Percentiles rank a stretch among this genome's conserved stretches.
phyloP scores from a whole-genome alignment of 2,329 filamentous ascomycete species.

The Pseudogymnoascus sp. region DNA sequence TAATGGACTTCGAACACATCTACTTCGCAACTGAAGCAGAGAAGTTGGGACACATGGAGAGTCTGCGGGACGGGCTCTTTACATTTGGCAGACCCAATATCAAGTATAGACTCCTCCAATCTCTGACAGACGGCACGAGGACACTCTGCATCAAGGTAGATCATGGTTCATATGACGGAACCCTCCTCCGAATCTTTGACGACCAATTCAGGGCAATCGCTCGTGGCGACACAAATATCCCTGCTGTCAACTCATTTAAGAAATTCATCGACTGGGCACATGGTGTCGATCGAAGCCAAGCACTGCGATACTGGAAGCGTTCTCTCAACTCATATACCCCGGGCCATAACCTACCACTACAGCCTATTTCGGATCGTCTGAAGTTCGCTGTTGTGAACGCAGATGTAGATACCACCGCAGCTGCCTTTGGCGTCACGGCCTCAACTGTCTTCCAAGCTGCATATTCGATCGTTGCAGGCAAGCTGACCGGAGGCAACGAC shows the following conservation, averaged over 20 bases:
- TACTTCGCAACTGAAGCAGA: slow-evolving; percentile 18
- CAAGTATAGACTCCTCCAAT: slow-evolving; percentile 26
- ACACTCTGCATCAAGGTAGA: slow-evolving; percentile 29
- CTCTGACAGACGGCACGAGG: slow-evolving; percentile 17
- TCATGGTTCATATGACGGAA: slow-evolving; percentile 31
- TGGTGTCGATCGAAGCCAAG: slow-evolving; percentile 13
- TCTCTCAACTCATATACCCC: slow-evolving; percentile 7
- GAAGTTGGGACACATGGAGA: slow-evolving; percentile 18
- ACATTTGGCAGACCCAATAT: slow-evolving; percentile 28
- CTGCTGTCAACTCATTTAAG: slow-evolving; percentile 19
- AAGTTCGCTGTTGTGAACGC: slow-evolving; percentile 12
- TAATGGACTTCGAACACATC: slow-evolving; percentile 12
- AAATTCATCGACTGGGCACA: slow-evolving; percentile 22
- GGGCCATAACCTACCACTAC: neutral
- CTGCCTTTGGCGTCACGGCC: slow-evolving; percentile 23
- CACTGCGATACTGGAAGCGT: slow-evolving; percentile 20
- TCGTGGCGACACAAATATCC: slow-evolving; percentile 12
- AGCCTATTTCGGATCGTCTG: neutral
- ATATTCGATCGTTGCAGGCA: slow-evolving; percentile 25
- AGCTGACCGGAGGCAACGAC: slow-evolving; percentile 16
- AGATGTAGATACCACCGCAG: slow-evolving; percentile 19
- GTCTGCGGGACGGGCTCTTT: slow-evolving; percentile 24
- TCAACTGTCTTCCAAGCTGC: slow-evolving; percentile 31
- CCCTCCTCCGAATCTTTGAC: slow-evolving; percentile 31
- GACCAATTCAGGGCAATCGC: slow-evolving; percentile 26